These are phyloP conservation scores for Grammothele lineata DNA, from an alignment of 768 basidiomycete genomes.

Conservation along the genomic window DNA sequence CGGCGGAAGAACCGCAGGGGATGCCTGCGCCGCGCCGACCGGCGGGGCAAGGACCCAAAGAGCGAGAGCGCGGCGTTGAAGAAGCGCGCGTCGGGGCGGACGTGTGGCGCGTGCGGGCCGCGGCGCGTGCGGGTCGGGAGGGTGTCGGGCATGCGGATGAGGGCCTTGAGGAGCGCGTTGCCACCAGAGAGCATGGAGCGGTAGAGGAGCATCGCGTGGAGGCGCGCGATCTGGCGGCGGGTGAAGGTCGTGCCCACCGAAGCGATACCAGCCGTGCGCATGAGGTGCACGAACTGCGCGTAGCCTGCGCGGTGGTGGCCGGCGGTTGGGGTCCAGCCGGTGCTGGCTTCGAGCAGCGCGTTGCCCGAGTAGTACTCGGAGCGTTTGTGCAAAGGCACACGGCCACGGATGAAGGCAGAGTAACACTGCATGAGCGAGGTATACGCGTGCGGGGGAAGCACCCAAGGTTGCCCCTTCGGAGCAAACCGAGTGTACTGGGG, in stretches of 20 bases:
- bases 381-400: slow-evolving; percentile 10
- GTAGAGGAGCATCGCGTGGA: slow-evolving; percentile 27
- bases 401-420: slow-evolving; percentile 37
- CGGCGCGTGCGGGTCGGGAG: neutral
- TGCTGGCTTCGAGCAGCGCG: neutral
- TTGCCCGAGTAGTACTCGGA: neutral
- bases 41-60: slow-evolving; percentile 13
- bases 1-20: too few relatives aligned
- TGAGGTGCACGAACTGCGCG: slow-evolving; percentile 27
- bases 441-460: slow-evolving; percentile 61
- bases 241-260: neutral
- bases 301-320: slow-evolving; percentile 31
- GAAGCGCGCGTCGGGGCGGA: slow-evolving; percentile 54
- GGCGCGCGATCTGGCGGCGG: neutral
- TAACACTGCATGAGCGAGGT: slow-evolving; percentile 70
- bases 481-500: slow-evolving; percentile 18
- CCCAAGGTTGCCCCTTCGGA: slow-evolving; percentile 46
- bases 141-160: neutral
- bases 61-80: slow-evolving; percentile 59
- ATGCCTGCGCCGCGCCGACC: too few relatives aligned
- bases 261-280: neutral
- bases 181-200: slow-evolving; percentile 25
- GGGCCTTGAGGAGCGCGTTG: slow-evolving; percentile 1
- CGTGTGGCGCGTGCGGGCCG: slow-evolving; percentile 23
- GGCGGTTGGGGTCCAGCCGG: slow-evolving; percentile 17